phyloP scores from a whole-genome alignment of 345 rosid species.

The Ricinus communis region DNA sequence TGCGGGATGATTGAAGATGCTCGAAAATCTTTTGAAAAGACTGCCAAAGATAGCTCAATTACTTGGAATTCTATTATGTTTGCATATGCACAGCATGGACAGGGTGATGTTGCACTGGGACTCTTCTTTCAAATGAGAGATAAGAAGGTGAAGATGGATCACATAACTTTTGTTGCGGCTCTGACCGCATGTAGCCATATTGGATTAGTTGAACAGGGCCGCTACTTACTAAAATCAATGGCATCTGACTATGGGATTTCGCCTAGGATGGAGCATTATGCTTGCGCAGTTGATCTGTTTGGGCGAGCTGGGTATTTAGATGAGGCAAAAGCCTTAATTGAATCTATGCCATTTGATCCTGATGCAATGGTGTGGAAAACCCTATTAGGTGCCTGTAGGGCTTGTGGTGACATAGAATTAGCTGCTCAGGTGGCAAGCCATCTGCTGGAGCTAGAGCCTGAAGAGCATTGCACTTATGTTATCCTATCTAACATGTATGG shows the following conservation, averaged over 20 bases:
- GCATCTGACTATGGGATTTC: constrained; percentile 51
- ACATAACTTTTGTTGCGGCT: constrained; percentile 66
- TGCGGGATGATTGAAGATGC: constrained; percentile 68
- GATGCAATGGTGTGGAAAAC: constrained; percentile 76
- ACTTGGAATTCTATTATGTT: constrained; percentile 74
- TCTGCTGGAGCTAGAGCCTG: constrained; percentile 61
- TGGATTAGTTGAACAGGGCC: constrained; percentile 63
- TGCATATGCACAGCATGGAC: constrained; percentile 79
- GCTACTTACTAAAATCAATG: constrained; percentile 52
- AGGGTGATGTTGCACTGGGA: constrained; percentile 52
- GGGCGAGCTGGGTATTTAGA: constrained; percentile 62
- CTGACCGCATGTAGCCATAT: constrained; percentile 79
- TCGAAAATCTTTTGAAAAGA: constrained; percentile 52
- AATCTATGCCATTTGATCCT: constrained; percentile 64
- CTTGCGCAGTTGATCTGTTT: constrained; percentile 70
- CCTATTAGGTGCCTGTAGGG: constrained; percentile 68
- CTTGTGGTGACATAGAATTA: constrained; percentile 60
- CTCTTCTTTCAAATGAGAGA: constrained; percentile 58
- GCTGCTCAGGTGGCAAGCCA: constrained; percentile 59
- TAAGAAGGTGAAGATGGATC: constrained; percentile 57
- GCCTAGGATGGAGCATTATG: constrained; percentile 76
- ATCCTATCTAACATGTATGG: constrained; percentile 69
- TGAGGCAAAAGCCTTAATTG: constrained; percentile 54
- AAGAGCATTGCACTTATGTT: constrained; percentile 72
- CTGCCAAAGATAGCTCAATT: constrained; percentile 48